phyloP scores from a whole-genome alignment of 2,329 filamentous ascomycete species.

The Dactylonectria estremocensis region DNA sequence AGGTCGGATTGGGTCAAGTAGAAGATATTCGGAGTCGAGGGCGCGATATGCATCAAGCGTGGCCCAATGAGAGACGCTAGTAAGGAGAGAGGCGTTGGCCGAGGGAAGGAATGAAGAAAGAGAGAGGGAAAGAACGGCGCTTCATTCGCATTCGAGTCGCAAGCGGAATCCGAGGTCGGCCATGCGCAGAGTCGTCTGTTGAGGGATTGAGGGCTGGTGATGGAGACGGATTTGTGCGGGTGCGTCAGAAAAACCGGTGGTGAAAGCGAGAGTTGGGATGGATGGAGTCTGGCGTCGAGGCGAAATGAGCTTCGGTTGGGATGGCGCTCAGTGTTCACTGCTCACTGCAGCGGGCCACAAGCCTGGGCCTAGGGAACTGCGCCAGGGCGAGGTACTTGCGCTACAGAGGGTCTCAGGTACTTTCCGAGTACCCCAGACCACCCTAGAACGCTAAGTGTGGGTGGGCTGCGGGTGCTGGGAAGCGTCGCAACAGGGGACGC shows the following conservation, averaged over 20 bases:
- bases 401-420: constrained; percentile 36
- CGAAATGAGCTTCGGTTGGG: constrained; percentile 48
- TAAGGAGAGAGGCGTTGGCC: constrained; percentile 15
- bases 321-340: constrained; percentile 30
- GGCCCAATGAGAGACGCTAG: constrained; percentile 25
- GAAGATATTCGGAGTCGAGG: constrained; percentile 14
- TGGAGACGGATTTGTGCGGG: constrained; percentile 37
- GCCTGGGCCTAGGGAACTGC: constrained; percentile 5
- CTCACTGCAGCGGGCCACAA: constrained; percentile 24
- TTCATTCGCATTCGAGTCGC: constrained; percentile 39
- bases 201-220: constrained; percentile 24
- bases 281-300: constrained; percentile 47
- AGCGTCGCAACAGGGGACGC: constrained; percentile 16
- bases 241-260: constrained; percentile 47
- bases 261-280: constrained; percentile 46
- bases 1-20: constrained; percentile 18
- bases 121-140: constrained; percentile 24
- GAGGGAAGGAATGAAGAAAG: constrained; percentile 1
- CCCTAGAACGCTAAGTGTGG: not conserved
- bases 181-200: constrained; percentile 42
- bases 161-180: constrained; percentile 32
- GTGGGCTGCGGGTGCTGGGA: constrained; percentile 24
- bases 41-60: constrained; percentile 26
- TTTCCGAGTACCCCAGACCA: constrained; percentile 36
- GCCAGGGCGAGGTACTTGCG: constrained; percentile 31